Evolutionary conservation across 2,329 filamentous ascomycete genomes (phyloP).

Genomic region (Botrytis paeoniae): DNA sequence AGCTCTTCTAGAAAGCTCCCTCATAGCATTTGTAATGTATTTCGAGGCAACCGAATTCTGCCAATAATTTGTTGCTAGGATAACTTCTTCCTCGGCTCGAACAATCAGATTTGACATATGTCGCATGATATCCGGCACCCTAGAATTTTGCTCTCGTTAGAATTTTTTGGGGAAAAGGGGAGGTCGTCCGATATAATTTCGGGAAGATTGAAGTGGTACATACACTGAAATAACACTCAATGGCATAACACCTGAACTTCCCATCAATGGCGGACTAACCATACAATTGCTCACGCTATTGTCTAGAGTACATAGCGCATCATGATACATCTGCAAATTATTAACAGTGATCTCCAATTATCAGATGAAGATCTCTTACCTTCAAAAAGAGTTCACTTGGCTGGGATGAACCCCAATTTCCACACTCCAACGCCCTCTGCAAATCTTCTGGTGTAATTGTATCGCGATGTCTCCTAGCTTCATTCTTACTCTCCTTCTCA

Average conservation of each 20-base stretch:
- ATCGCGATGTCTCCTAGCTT: slow-evolving; percentile 27
- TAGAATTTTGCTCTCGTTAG: slow-evolving; percentile 32
- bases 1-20: slow-evolving; percentile 65
- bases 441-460: slow-evolving; percentile 44
- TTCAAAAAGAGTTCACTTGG: slow-evolving; percentile 67
- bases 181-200: background rate
- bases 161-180: background rate
- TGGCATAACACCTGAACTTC: slow-evolving; percentile 61
- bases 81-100: slow-evolving; percentile 68
- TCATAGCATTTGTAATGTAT: slow-evolving; percentile 65
- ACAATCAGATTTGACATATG: slow-evolving; percentile 77
- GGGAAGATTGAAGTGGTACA: slow-evolving; percentile 12
- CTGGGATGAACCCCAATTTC: slow-evolving; percentile 60
- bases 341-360: slow-evolving; percentile 6
- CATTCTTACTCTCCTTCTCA: slow-evolving; percentile 27
- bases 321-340: slow-evolving; percentile 32
- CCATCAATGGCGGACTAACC: slow-evolving; percentile 57
- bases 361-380: slow-evolving; percentile 38
- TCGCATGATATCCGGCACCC: slow-evolving; percentile 65
- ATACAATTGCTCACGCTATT: slow-evolving; percentile 42
- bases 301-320: slow-evolving; percentile 33
- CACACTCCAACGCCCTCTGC: slow-evolving; percentile 56
- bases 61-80: slow-evolving; percentile 73
- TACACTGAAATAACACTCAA: slow-evolving; percentile 65
- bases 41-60: slow-evolving; percentile 64